Evolutionary conservation across 257 asterid genomes (phyloP), one percentile per base, ranked within the genome.

Genomic region (Penstemon barbatus): DNA sequence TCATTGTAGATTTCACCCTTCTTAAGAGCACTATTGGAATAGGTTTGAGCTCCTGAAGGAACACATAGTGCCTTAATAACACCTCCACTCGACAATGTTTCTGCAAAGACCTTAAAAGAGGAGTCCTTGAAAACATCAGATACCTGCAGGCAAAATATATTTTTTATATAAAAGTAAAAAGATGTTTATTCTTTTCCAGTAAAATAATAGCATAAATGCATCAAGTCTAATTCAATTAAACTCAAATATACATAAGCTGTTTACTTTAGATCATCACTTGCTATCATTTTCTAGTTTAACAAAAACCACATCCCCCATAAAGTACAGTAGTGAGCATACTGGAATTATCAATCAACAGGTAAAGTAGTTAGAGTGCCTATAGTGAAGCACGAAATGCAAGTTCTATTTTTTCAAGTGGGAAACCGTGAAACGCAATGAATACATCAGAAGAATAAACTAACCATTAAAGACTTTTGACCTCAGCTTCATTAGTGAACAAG

Each of bases 21-120:
- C 83, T 91, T 94, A 37, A 94, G 89, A 73, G 96, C 85, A 71
- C 92, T 87, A 62, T 91, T 94, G 68, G 99, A 94, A 71, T 87
- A 94, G 63, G 74, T 70, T 78, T 86, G 86, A 66, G 89, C 80
- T 44, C 97, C 99, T 38, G 86, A 87, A 50, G 97, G 97, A 46
- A 94, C 84, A 38, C 92, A 89, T 66, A 94, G 37, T 42, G 95
- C 91, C 81, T 87, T 91, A 67, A 89, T 77, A 59, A 81, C 57
- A 68, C 97, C 97, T 68, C 84, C 92, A 75, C 72, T 70, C 11
- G 77, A 84, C 82, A 94, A 73, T 73, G 86, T 69, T 66, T 91
- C 96, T 25, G 91, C 82, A 81, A 94, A 94, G 61, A 89, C 87
- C 89, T 94, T 94, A 85, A 94, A 94, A 66, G 93, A 74, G 72